Percentiles rank a stretch among this genome's conserved stretches.
Conservation (phyloP, 164 flowering plant species). For the Stephania yunnanensis region DNA sequence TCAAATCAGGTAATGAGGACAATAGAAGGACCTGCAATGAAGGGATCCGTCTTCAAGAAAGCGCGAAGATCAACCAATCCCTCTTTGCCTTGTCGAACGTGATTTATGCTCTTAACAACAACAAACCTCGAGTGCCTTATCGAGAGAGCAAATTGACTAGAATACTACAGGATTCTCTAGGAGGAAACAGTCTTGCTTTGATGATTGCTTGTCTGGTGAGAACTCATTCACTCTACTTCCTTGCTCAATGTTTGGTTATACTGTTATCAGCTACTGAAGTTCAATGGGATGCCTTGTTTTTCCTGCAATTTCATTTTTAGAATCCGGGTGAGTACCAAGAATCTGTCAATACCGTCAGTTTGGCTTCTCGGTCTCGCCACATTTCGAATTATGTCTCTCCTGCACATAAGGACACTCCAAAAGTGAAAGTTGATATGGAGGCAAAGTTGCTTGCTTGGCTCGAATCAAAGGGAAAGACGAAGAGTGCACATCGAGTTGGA, state of each 20-base stretch:
- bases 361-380: constrained; percentile 77
- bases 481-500: constrained; percentile 40
- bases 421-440: constrained; percentile 72
- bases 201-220: constrained; percentile 94
- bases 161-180: constrained; percentile 92
- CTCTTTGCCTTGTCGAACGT: constrained; percentile 88
- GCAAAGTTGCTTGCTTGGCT: constrained; percentile 82
- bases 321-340: constrained; percentile 92
- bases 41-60: constrained; percentile 86
- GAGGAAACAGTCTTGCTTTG: constrained; percentile 71
- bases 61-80: constrained; percentile 89
- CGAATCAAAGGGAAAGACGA: constrained; percentile 88
- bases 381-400: constrained; percentile 54
- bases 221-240: constrained; percentile 1
- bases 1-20: constrained; percentile 78
- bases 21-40: constrained; percentile 79
- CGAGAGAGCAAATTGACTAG: constrained; percentile 94
- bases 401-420: constrained; percentile 52
- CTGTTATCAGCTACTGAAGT: not conserved
- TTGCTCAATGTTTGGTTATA: not conserved
- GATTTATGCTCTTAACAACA: constrained; percentile 83
- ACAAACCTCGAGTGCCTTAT: constrained; percentile 65
- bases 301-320: constrained; percentile 21
- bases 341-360: constrained; percentile 80
- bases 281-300: not conserved